phyloP scores from a whole-genome alignment of 768 basidiomycete genomes.

The Rickenella mellea region DNA sequence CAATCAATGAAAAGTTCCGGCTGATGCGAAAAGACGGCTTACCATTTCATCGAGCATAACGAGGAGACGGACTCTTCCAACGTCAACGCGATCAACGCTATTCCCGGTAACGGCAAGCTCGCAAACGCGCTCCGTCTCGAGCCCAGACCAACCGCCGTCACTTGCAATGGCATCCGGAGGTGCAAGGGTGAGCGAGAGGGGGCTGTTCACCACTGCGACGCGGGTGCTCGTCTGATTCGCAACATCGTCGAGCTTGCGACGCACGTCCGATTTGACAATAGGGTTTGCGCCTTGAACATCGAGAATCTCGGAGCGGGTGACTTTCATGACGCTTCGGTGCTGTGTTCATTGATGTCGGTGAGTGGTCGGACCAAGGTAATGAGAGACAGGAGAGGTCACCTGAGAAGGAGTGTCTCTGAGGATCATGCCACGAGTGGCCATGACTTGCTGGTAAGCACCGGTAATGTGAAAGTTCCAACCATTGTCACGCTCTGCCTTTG shows the following conservation, averaged over 20 bases:
- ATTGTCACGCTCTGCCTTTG: slow-evolving; percentile 58
- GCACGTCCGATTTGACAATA: slow-evolving; percentile 71
- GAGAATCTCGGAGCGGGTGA: slow-evolving; percentile 87
- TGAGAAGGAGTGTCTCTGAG: slow-evolving; percentile 84
- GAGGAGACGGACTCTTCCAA: slow-evolving; percentile 81
- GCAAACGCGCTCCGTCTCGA: slow-evolving; percentile 91
- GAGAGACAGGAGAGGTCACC: slow-evolving; percentile 30
- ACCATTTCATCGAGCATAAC: slow-evolving; percentile 95
- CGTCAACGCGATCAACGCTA: slow-evolving; percentile 74
- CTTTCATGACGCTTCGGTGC: slow-evolving; percentile 83
- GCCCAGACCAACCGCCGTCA: slow-evolving; percentile 76
- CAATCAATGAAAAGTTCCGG: slow-evolving; percentile 12
- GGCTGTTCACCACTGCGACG: slow-evolving; percentile 88
- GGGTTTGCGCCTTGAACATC: slow-evolving; percentile 76
- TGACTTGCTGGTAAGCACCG: slow-evolving; percentile 87
- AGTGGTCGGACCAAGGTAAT: slow-evolving; percentile 9
- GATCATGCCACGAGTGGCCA: slow-evolving; percentile 81
- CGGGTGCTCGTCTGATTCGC: slow-evolving; percentile 88
- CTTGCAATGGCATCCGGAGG: slow-evolving; percentile 71
- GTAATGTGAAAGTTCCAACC: slow-evolving; percentile 88
- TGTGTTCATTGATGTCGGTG: slow-evolving; percentile 20
- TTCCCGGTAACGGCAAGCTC: slow-evolving; percentile 86
- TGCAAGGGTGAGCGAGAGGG: slow-evolving; percentile 62
- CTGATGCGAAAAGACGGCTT: slow-evolving; percentile 21
- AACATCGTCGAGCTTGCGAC: slow-evolving; percentile 85